Base-by-base conservation (phyloP, 306 rosid genomes). In the Lathyrus oleraceus region DNA sequence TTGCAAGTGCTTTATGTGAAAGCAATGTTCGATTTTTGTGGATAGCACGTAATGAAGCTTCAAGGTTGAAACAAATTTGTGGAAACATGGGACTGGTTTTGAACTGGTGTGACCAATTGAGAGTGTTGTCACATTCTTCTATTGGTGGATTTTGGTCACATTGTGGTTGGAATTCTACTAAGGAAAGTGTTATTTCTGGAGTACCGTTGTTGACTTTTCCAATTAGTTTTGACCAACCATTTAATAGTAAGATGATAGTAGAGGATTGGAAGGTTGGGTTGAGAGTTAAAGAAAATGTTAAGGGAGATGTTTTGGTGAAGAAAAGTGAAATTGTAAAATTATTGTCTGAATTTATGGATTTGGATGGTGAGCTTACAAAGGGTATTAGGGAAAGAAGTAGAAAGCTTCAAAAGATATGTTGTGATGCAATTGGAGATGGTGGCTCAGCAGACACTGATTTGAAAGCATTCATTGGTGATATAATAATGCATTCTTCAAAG, bases 91-190 rank as follows among this genome's bases (percentile, higher is more conserved):
- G 87, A 0, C 23, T 81, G 16, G 75, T 82, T 4, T 62, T 81
- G 70, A 49, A 40, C 20, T 87, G 88, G 87, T 87, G 87, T 77
- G 87, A 86, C 56, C 91, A 86, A 21, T 36, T 84, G 75, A 72
- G 52, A 48, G 88, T 86, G 19, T 71, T 86, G 30, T 53, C 44
- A 2, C 88, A 86, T 20, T 27, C 51, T 28, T 73, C 78, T 2
- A 35, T 53, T 25, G 87, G 83, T 42, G 91, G 86, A 0, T 86
- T 86, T 68, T 86, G 83, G 87, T 70, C 79, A 0, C 88, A 84
- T 21, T 83, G 88, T 61, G 87, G 88, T 1, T 86, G 88, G 91
- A 84, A 82, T 80, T 87, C 86, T 0, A 74, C 68, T 8, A 47
- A 68, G 6, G 91, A 86, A 77, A 78, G 83, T 49, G 19, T 79